Percentiles rank a stretch among this genome's conserved stretches.
phyloP scores from a whole-genome alignment of 2,329 filamentous ascomycete species.

The Pseudogymnoascus sp. region DNA sequence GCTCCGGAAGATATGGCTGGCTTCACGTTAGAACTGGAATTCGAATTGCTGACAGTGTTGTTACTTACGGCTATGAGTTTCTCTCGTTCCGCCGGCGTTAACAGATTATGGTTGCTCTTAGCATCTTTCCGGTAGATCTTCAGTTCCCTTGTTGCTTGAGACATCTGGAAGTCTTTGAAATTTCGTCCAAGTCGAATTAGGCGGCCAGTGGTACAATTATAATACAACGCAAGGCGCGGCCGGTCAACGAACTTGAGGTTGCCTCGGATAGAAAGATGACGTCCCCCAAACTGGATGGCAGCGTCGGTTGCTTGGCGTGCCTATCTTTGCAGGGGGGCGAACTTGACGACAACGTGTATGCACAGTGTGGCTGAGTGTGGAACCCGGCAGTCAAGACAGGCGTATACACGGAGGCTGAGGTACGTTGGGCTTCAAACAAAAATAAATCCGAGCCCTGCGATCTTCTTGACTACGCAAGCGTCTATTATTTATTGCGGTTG shows the following conservation, averaged over 20 bases:
- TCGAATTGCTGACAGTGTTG: constrained; percentile 7
- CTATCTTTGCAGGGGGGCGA: not conserved
- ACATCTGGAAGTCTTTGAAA: constrained; percentile 1
- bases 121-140: constrained; percentile 41
- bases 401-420: not conserved
- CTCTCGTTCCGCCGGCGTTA: constrained; percentile 39
- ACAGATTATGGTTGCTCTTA: constrained; percentile 35
- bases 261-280: constrained; percentile 3
- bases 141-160: constrained; percentile 28
- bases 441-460: not conserved
- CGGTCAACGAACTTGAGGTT: not conserved
- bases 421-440: not conserved
- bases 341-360: not conserved
- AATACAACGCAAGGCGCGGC: not conserved
- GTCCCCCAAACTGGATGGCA: not conserved
- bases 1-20: constrained; percentile 29
- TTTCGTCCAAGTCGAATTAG: not conserved
- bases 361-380: constrained; percentile 4
- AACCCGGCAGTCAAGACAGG: not conserved
- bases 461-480: constrained; percentile 2
- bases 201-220: constrained; percentile 1
- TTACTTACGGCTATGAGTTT: constrained; percentile 38
- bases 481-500: constrained; percentile 6
- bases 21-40: constrained; percentile 17
- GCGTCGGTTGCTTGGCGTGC: not conserved